A percentile compares a stretch with the other conserved stretches of the same genome.
These are phyloP conservation scores for Dictyostelium purpureum DNA, from an alignment of 78 protist genomes.

Conservation along the genomic window DNA sequence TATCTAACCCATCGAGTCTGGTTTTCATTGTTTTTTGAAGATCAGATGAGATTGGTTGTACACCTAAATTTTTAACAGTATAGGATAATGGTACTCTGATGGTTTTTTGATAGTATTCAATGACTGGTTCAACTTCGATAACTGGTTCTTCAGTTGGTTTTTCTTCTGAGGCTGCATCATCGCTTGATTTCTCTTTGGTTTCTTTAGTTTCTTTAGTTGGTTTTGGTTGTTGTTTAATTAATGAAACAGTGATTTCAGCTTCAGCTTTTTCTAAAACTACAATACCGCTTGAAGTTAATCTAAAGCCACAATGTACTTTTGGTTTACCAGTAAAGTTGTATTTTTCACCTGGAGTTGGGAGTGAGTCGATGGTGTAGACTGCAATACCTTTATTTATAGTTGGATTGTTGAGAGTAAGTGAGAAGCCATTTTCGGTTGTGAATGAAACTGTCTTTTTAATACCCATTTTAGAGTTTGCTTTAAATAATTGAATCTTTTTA, in stretches of 20 bases:
- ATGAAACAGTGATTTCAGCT: slow-evolving; percentile 74
- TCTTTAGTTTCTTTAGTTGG: not conserved
- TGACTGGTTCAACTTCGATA: not conserved
- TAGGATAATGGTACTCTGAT: slow-evolving; percentile 40
- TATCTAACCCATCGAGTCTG: slow-evolving; percentile 14
- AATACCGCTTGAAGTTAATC: slow-evolving; percentile 61
- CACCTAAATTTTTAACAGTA: not conserved
- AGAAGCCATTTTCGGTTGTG: not conserved
- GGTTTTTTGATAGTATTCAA: not conserved
- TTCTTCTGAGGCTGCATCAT: slow-evolving; percentile 2
- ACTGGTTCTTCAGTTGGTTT: not conserved
- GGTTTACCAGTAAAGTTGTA: slow-evolving; percentile 73
- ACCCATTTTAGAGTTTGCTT: slow-evolving; percentile 5
- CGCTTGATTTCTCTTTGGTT: not conserved
- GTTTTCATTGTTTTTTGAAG: not conserved
- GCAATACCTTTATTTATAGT: slow-evolving; percentile 13
- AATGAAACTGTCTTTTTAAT: slow-evolving; percentile 64
- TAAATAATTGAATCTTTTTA: slow-evolving; percentile 31
- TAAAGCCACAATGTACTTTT: slow-evolving; percentile 40
- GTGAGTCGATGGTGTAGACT: not conserved
- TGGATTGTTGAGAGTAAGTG: slow-evolving; percentile 15
- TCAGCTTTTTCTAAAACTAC: slow-evolving; percentile 76
- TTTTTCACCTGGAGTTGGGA: slow-evolving; percentile 44
- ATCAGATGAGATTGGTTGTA: slow-evolving; percentile 17
- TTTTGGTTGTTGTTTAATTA: slow-evolving; percentile 1